A percentile compares a stretch with the other conserved stretches of the same genome.
phyloP scores from a whole-genome alignment of 139 green algal genomes.

The Chlorella vulgaris region DNA sequence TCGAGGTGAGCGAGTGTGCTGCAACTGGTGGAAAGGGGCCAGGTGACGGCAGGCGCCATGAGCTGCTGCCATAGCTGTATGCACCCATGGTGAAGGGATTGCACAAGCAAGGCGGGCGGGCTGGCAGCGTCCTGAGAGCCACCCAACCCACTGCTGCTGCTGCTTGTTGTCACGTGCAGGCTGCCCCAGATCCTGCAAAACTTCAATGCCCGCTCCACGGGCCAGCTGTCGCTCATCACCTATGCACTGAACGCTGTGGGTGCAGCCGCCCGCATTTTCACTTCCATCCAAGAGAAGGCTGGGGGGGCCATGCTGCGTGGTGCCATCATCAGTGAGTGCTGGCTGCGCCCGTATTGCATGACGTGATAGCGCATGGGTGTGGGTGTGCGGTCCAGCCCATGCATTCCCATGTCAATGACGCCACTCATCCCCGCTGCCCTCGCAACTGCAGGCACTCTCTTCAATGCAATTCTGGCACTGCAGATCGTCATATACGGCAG shows the following conservation, averaged over 20 bases:
- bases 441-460: slow-evolving; percentile 21
- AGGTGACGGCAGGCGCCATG: not conserved
- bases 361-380: not conserved
- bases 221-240: slow-evolving; percentile 75
- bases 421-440: not conserved
- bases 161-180: slow-evolving; percentile 10
- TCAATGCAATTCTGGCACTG: slow-evolving; percentile 39
- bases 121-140: not conserved
- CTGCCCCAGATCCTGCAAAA: slow-evolving; percentile 65
- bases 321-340: slow-evolving; percentile 67
- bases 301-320: slow-evolving; percentile 75
- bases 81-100: not conserved
- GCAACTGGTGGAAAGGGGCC: not conserved
- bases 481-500: slow-evolving; percentile 41
- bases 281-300: slow-evolving; percentile 64
- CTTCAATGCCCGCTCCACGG: slow-evolving; percentile 56
- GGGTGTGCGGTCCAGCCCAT: no score
- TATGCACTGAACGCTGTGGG: slow-evolving; percentile 69
- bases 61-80: not conserved
- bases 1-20: slow-evolving; percentile 28
- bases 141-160: not conserved
- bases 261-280: slow-evolving; percentile 75
- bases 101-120: not conserved
- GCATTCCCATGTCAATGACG: no score
- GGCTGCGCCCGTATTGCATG: not conserved